Base-by-base conservation (phyloP, 2,329 filamentous ascomycete genomes). In the Biscogniauxia mediterranea region DNA sequence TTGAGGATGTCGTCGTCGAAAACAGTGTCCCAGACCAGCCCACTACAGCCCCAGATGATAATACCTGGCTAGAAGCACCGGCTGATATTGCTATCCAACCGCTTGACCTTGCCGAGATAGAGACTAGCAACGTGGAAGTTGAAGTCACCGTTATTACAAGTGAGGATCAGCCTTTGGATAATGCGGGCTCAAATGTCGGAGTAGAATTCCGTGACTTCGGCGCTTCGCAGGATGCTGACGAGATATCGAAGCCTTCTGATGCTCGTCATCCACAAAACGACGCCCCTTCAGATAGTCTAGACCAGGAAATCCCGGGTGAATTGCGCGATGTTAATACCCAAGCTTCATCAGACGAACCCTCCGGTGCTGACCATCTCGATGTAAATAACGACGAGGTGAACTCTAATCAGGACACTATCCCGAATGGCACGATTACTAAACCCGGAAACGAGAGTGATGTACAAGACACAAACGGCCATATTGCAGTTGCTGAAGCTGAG, bases 61-160 rank as follows among this genome's bases (percentile, higher is more conserved):
- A 26, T 38, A 63, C 52, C 42, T 70, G 65, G 67, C 20, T 61
- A 5, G 62, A 67, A 55, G 52, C 60, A n/a, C 54, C 58, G 25
- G 23, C 53, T 3, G 57, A 60, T 54, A 19, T 54, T 21, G 49
- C 26, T 32, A 19, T 51, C 25, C 51, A 57, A 32, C 21, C 56
- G 9, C 58, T 54, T 50, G 61, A 38, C 51, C 60, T 66, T 25
- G 55, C 49, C 9, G 49, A 63, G 38, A 57, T 32, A 3, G 60
- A 56, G n/a, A 15, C 55, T 3, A 25, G 32, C 8, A 60, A 68
- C 21, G 54, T 54, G 38, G 55, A 65, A 15, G 42, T 28, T 15
- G 19, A 52, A 54, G 57, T 26, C 11, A 26, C 57, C 32, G 32
- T 51, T 21, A 56, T 59, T 56, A 20, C 55, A n/a, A 54, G 52